phyloP scores from a whole-genome alignment of 306 rosid genomes.

The Luffa aegyptiaca region DNA sequence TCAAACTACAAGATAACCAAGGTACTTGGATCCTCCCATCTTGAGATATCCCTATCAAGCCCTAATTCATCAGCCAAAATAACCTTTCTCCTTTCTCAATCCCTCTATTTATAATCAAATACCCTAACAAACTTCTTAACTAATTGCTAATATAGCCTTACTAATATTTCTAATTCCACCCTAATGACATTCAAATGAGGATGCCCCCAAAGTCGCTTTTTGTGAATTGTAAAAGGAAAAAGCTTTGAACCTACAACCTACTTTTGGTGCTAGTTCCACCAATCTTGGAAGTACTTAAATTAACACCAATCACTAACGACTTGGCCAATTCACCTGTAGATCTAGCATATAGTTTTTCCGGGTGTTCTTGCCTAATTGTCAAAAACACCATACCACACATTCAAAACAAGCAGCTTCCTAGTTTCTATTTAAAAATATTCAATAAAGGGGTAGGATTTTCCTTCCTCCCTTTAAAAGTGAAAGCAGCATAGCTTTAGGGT shows the following conservation, averaged over 20 bases:
- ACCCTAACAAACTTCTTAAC: too few relatives aligned
- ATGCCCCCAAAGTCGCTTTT: too few relatives aligned
- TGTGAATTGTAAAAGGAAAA: neutral
- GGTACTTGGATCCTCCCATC: too few relatives aligned
- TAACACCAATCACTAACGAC: neutral
- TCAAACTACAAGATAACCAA: too few relatives aligned
- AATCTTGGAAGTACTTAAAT: neutral
- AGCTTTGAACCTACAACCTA: neutral
- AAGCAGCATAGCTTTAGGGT: neutral
- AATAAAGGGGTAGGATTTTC: neutral
- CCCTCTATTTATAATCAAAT: too few relatives aligned
- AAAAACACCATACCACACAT: neutral
- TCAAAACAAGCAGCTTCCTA: neutral
- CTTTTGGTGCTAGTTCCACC: neutral
- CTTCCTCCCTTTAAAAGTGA: neutral
- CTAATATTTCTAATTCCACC: too few relatives aligned
- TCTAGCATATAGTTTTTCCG: neutral
- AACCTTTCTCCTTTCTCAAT: too few relatives aligned
- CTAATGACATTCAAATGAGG: too few relatives aligned
- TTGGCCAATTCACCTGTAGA: neutral
- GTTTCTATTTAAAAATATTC: neutral
- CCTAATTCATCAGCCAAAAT: too few relatives aligned
- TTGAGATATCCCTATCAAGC: too few relatives aligned
- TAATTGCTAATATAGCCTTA: too few relatives aligned
- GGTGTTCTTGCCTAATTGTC: too few relatives aligned